Base-by-base conservation (phyloP, 140 eudicot genomes). In the Oenanthe javanica region DNA sequence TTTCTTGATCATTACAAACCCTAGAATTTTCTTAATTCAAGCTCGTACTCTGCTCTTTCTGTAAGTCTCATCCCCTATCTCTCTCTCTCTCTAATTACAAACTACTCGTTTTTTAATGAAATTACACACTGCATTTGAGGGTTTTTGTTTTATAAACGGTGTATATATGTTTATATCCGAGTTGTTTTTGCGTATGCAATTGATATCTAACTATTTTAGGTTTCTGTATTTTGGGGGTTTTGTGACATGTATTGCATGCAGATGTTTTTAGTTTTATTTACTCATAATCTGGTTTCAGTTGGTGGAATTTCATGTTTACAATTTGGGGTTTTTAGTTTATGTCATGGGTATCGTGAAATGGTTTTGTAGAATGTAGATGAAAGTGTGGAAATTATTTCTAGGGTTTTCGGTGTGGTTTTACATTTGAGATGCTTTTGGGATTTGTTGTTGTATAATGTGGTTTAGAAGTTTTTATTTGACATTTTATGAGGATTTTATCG, bases 1-100 rank as follows among this genome's bases (percentile, higher is more conserved):
- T 54, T 54, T 54, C n/a, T 54, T 54, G n/a, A 54, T 54, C n/a
- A 54, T 52, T 16, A 42, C n/a, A 72, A 72, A 42, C 76, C 76
- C 76, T 72, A 72, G 54, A 72, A 43, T 38, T 72, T 72, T 6
- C 18, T 40, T 14, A 72, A 72, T 45, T 9, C 3, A 8, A 72
- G 77, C 12, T 1, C 10, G 9, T 6, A 2, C 6, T 21, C 36
- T 40, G 46, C 77, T 46, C 10, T 45, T 73, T 45, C 0, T 73
- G 77, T 73, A 45, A 45, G 77, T 45, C 0, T 73, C 38, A 15
- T 9, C 14, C 51, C 2, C 40, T 2, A 1, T 36, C 40, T 36
- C 46, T 18, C 19, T 11, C 2, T 11, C 1, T 9, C 0, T 72
- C 7, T 4, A 18, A 2, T 16, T 0, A 43, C 2, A 71, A 38